phyloP scores from a whole-genome alignment of 805 yeast genomes.

The Gaillardinia entomophila region DNA sequence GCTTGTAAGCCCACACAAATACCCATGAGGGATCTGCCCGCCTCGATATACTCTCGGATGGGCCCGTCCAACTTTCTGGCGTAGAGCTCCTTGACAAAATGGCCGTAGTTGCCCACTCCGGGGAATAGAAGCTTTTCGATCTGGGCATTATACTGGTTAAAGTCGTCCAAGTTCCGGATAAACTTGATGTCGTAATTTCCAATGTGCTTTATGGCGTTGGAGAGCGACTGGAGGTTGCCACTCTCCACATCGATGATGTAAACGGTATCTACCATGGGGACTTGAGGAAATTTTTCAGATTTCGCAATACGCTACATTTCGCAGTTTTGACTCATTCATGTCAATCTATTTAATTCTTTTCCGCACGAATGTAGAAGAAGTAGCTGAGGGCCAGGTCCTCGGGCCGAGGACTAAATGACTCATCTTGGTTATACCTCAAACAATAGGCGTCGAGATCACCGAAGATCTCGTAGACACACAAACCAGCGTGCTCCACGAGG shows the following conservation, averaged over 20 bases:
- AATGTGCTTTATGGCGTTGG: slow-evolving; percentile 74
- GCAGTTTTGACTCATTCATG: too few species aligned
- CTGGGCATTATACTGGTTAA: slow-evolving; percentile 29
- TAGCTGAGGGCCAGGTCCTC: slow-evolving; percentile 12
- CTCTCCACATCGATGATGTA: slow-evolving; percentile 88
- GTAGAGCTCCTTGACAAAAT: slow-evolving; percentile 70
- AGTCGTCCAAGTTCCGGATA: slow-evolving; percentile 55
- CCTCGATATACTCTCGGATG: slow-evolving; percentile 54
- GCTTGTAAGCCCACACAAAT: slow-evolving; percentile 96
- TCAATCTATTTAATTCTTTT: slow-evolving; percentile 8
- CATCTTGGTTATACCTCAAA: slow-evolving; percentile 9
- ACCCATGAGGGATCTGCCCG: slow-evolving; percentile 92
- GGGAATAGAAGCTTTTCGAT: slow-evolving; percentile 72
- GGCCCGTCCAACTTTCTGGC: slow-evolving; percentile 62
- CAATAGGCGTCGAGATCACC: slow-evolving; percentile 27
- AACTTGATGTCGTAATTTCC: slow-evolving; percentile 62
- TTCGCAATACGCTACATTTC: neutral
- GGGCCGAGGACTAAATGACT: slow-evolving; percentile 4
- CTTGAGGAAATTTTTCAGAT: neutral
- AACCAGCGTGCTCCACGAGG: slow-evolving; percentile 20
- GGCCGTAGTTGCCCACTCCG: slow-evolving; percentile 97
- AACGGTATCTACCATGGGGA: slow-evolving; percentile 23
- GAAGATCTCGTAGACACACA: slow-evolving; percentile 25
- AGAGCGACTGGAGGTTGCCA: slow-evolving; percentile 86
- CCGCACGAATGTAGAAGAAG: slow-evolving; percentile 20